Conservation (phyloP, 2,329 filamentous ascomycete genomes). For the Pyrenophora teres region DNA sequence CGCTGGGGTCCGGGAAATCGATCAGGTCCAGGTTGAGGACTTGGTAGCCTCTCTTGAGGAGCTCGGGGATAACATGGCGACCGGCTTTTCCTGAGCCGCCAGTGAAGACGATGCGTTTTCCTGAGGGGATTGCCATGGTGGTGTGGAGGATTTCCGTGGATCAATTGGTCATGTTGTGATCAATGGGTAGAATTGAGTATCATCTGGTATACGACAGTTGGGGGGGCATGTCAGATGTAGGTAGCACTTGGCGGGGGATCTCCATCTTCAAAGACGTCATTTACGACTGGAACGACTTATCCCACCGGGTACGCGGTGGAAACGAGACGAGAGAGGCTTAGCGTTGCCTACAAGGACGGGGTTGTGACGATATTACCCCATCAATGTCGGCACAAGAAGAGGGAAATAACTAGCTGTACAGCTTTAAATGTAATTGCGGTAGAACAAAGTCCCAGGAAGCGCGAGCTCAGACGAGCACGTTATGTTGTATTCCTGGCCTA, state of each 20-base stretch:
- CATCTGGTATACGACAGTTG: background rate
- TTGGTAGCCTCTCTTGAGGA: slow-evolving; percentile 56
- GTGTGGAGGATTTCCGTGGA: background rate
- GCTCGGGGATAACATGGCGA: slow-evolving; percentile 59
- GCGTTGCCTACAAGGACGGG: too few species aligned
- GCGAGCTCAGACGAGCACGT: too few species aligned
- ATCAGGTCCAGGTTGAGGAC: slow-evolving; percentile 62
- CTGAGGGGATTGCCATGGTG: slow-evolving; percentile 29
- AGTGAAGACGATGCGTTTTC: slow-evolving; percentile 50
- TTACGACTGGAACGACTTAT: slow-evolving; percentile 5
- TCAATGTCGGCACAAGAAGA: too few species aligned
- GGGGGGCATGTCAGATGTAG: background rate
- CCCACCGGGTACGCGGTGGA: slow-evolving; percentile 5
- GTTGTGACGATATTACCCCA: too few species aligned
- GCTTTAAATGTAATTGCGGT: too few species aligned
- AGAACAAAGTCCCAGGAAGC: too few species aligned
- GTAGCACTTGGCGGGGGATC: background rate
- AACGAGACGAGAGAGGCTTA: too few species aligned
- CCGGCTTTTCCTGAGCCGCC: slow-evolving; percentile 60
- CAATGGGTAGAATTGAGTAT: background rate
- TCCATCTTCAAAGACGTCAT: slow-evolving; percentile 19
- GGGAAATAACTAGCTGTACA: too few species aligned
- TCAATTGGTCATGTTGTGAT: too few species aligned
- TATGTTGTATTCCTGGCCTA: too few species aligned
- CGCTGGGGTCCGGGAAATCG: slow-evolving; percentile 51